Percentiles rank a stretch among this genome's conserved stretches.
phyloP scores from a whole-genome alignment of 2,329 filamentous ascomycete species.

The Cadophora sp. region DNA sequence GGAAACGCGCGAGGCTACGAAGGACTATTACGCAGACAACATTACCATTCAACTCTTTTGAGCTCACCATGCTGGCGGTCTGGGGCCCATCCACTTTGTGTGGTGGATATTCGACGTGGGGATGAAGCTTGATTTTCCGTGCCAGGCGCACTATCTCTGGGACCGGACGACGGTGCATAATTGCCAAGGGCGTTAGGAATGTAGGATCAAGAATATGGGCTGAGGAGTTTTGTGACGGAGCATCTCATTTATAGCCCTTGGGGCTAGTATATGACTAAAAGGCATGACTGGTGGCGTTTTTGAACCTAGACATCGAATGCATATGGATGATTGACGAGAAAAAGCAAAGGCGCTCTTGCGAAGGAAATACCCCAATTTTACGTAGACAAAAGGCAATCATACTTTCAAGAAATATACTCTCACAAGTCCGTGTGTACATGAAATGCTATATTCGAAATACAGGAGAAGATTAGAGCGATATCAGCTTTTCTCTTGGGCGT shows the following conservation, averaged over 20 bases:
- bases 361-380: slow-evolving; percentile 10
- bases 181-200: no score
- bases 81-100: neutral
- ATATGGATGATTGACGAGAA: slow-evolving; percentile 1
- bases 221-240: neutral
- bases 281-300: neutral
- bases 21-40: slow-evolving; percentile 42
- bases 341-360: neutral
- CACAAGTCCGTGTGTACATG: no score
- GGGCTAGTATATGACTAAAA: neutral
- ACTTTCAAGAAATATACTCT: neutral
- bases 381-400: neutral
- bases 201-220: neutral
- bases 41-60: slow-evolving; percentile 25
- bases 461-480: no score
- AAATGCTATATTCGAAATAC: no score
- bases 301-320: neutral
- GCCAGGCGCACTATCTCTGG: no score
- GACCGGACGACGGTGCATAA: neutral
- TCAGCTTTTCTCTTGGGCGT: no score
- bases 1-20: slow-evolving; percentile 41
- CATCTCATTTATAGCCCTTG: neutral
- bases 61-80: neutral
- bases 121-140: neutral
- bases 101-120: neutral